Evolutionary conservation across 371 early-diverging fungal species (phyloP).

Genomic region (Chytridium lagenaria): DNA sequence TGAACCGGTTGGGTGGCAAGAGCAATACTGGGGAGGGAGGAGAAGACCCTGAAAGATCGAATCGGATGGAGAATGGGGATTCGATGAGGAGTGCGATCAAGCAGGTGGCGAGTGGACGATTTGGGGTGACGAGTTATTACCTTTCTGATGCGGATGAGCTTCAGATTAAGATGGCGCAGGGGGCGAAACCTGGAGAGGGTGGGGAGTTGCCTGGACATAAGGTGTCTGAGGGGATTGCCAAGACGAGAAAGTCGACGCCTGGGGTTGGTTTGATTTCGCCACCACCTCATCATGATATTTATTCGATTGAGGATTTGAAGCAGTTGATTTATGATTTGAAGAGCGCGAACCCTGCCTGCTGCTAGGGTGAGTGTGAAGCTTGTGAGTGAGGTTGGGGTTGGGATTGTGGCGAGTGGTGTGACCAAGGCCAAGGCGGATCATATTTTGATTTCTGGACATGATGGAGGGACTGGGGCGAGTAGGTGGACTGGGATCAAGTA

Average conservation of each 20-base stretch:
- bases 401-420: slow-evolving; percentile 95
- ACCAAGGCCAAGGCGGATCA: slow-evolving; percentile 97
- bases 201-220: slow-evolving; percentile 78
- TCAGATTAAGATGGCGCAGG: slow-evolving; percentile 99
- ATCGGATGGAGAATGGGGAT: slow-evolving; percentile 69
- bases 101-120: slow-evolving; percentile 97
- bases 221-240: slow-evolving; percentile 88
- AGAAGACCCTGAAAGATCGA: slow-evolving; percentile 88
- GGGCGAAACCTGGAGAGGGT: slow-evolving; percentile 97
- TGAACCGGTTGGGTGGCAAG: slow-evolving; percentile 95
- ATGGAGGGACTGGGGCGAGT: slow-evolving; percentile 98
- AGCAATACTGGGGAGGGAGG: slow-evolving; percentile 98
- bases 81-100: slow-evolving; percentile 93
- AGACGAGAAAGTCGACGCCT: slow-evolving; percentile 92
- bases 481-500: slow-evolving; percentile 98
- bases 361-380: slow-evolving; percentile 95
- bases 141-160: slow-evolving; percentile 92
- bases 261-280: slow-evolving; percentile 96
- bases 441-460: slow-evolving; percentile 92
- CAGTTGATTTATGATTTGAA: slow-evolving; percentile 97
- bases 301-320: slow-evolving; percentile 95
- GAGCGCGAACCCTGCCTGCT: slow-evolving; percentile 86
- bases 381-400: slow-evolving; percentile 96
- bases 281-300: slow-evolving; percentile 98
- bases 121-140: slow-evolving; percentile 95